Evolutionary conservation across 768 basidiomycete genomes (phyloP).

Genomic region (Kwoniella heveanensis): DNA sequence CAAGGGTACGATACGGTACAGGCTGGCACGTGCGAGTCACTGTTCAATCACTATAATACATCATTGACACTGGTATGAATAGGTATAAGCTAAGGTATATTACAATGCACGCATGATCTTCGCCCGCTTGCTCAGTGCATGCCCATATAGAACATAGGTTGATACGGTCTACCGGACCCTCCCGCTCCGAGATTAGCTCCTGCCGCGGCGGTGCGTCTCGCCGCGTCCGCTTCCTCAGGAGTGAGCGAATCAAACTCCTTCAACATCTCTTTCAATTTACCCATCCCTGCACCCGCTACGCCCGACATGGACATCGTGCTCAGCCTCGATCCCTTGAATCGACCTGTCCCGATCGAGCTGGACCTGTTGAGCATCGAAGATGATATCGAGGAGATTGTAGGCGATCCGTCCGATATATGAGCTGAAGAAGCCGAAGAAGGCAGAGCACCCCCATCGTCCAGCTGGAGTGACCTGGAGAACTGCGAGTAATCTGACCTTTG

Average conservation of each 20-base stretch:
- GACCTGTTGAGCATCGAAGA: slow-evolving; percentile 9
- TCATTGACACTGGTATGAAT: too few species aligned
- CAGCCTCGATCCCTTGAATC: slow-evolving; percentile 33
- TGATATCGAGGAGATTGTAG: slow-evolving; percentile 7
- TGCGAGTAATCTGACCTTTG: slow-evolving; percentile 88
- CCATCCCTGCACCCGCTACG: slow-evolving; percentile 52
- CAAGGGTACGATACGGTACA: too few species aligned
- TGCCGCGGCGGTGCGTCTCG: not conserved
- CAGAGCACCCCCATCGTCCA: slow-evolving; percentile 41
- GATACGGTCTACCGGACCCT: slow-evolving; percentile 2
- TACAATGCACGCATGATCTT: too few species aligned
- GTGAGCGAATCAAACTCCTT: slow-evolving; percentile 49
- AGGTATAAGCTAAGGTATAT: too few species aligned
- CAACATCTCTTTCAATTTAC: slow-evolving; percentile 49
- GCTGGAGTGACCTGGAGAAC: slow-evolving; percentile 58
- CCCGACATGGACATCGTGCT: slow-evolving; percentile 45
- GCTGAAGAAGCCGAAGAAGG: slow-evolving; percentile 5
- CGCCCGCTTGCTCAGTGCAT: slow-evolving; percentile 5
- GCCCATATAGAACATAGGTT: slow-evolving; percentile 25
- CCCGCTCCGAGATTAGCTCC: not conserved
- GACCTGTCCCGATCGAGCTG: slow-evolving; percentile 6
- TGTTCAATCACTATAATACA: too few species aligned
- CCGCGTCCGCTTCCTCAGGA: slow-evolving; percentile 28
- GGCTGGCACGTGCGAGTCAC: too few species aligned
- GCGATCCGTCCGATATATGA: slow-evolving; percentile 1